Evolutionary conservation across 2,329 filamentous ascomycete species (phyloP).

Genomic region (Ustulina deusta): DNA sequence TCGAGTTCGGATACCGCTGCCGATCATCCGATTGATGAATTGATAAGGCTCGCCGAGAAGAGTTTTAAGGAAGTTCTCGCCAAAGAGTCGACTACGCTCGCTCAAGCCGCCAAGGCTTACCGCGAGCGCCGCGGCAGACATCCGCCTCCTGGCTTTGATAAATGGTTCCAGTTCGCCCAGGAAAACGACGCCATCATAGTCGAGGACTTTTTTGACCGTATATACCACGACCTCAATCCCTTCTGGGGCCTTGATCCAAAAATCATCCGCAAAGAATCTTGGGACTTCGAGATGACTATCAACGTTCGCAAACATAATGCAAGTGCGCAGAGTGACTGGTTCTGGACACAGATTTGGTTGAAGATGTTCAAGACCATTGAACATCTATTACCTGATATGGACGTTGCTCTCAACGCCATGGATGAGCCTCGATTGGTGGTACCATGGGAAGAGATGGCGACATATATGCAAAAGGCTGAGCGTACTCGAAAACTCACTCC

Average conservation of each 20-base stretch:
- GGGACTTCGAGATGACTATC: constrained; percentile 71
- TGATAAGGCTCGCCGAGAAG: constrained; percentile 57
- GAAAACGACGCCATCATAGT: constrained; percentile 58
- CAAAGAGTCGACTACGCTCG: constrained; percentile 58
- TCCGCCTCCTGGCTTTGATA: constrained; percentile 62
- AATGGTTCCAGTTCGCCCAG: constrained; percentile 60
- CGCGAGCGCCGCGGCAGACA: constrained; percentile 61
- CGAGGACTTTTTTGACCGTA: constrained; percentile 65
- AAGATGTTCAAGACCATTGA: constrained; percentile 66
- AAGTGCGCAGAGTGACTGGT: constrained; percentile 65
- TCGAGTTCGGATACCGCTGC: constrained; percentile 37
- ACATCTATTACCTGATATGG: constrained; percentile 72
- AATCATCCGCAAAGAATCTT: constrained; percentile 64
- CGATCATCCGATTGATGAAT: constrained; percentile 59
- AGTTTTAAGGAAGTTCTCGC: constrained; percentile 55
- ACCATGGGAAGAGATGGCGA: constrained; percentile 71
- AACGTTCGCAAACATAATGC: constrained; percentile 66
- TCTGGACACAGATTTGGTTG: constrained; percentile 69
- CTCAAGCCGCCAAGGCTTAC: constrained; percentile 60
- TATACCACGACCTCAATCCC: constrained; percentile 64
- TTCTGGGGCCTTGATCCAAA: constrained; percentile 66
- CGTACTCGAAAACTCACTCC: constrained; percentile 59
- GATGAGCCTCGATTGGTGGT: constrained; percentile 75
- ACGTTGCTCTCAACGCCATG: constrained; percentile 74
- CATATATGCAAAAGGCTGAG: constrained; percentile 65